These are phyloP conservation scores for Magnaporthiopsis poae DNA, from an alignment of 2,329 filamentous ascomycete species.

Conservation along the genomic window DNA sequence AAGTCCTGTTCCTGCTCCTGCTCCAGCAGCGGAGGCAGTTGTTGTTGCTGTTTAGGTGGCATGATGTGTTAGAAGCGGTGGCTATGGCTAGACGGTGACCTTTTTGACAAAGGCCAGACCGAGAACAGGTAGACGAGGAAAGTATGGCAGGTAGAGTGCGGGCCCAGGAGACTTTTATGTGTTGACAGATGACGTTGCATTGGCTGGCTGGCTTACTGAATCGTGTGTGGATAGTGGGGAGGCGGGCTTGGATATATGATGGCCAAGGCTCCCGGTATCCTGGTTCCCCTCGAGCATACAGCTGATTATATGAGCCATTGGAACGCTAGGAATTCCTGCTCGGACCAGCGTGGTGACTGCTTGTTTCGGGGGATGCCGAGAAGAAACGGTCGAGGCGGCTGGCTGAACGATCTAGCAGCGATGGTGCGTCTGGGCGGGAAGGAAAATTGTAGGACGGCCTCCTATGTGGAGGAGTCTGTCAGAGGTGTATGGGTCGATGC, in stretches of 20 bases:
- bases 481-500: background rate
- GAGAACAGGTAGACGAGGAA: slow-evolving; percentile 12
- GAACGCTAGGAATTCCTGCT: slow-evolving; percentile 9
- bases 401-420: background rate
- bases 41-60: slow-evolving; percentile 13
- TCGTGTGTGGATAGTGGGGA: slow-evolving; percentile 36
- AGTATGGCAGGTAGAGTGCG: slow-evolving; percentile 8
- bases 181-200: slow-evolving; percentile 1
- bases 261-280: slow-evolving; percentile 27
- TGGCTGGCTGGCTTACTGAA: slow-evolving; percentile 28
- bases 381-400: background rate
- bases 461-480: slow-evolving; percentile 1
- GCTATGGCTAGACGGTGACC: slow-evolving; percentile 15
- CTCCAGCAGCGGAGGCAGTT: slow-evolving; percentile 15
- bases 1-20: slow-evolving; percentile 15
- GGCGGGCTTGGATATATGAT: slow-evolving; percentile 41
- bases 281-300: slow-evolving; percentile 43
- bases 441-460: background rate
- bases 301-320: slow-evolving; percentile 54
- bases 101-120: slow-evolving; percentile 8
- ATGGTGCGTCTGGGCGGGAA: background rate
- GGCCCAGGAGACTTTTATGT: slow-evolving; percentile 2
- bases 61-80: slow-evolving; percentile 17
- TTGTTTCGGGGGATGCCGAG: background rate
- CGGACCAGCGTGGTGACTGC: background rate